Conservation (phyloP, 176 grass and related monocot genomes). For the Thinopyrum elongatum region DNA sequence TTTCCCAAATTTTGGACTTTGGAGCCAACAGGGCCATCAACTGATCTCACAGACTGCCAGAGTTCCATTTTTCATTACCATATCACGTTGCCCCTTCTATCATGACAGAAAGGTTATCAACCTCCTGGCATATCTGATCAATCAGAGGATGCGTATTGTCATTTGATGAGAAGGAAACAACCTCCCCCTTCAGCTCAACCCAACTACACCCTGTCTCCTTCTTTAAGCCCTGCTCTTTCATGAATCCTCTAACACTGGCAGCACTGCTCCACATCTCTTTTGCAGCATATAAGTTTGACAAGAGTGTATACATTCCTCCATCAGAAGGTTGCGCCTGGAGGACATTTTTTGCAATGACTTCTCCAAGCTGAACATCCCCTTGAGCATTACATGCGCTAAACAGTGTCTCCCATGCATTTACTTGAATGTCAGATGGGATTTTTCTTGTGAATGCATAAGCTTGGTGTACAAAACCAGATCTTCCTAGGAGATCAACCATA, state of each 20-base stretch:
- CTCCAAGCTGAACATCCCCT: slow-evolving; percentile 60
- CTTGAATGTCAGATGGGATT: slow-evolving; percentile 52
- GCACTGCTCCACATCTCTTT: slow-evolving; percentile 65
- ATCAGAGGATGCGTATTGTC: slow-evolving; percentile 54
- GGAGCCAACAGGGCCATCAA: not conserved
- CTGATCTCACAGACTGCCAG: not conserved
- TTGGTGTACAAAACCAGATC: slow-evolving; percentile 58
- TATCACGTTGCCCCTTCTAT: slow-evolving; percentile 44
- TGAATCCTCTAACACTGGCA: slow-evolving; percentile 50
- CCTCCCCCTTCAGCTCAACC: slow-evolving; percentile 61
- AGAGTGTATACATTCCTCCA: slow-evolving; percentile 69
- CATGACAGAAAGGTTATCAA: slow-evolving; percentile 56
- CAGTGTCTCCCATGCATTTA: slow-evolving; percentile 71
- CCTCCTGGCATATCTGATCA: slow-evolving; percentile 50
- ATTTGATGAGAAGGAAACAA: slow-evolving; percentile 65
- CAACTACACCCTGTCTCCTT: slow-evolving; percentile 80
- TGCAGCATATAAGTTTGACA: slow-evolving; percentile 74
- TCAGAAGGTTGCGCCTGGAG: slow-evolving; percentile 51
- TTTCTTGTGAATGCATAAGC: slow-evolving; percentile 57
- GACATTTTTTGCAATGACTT: slow-evolving; percentile 53
- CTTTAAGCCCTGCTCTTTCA: slow-evolving; percentile 65
- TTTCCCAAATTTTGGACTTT: slow-evolving; percentile 12
- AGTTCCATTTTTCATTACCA: slow-evolving; percentile 4
- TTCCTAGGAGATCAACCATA: slow-evolving; percentile 78
- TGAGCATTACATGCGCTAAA: slow-evolving; percentile 70